Base-by-base conservation (phyloP, 1,284 basidiomycete species). In the Leccinum solheimii region DNA sequence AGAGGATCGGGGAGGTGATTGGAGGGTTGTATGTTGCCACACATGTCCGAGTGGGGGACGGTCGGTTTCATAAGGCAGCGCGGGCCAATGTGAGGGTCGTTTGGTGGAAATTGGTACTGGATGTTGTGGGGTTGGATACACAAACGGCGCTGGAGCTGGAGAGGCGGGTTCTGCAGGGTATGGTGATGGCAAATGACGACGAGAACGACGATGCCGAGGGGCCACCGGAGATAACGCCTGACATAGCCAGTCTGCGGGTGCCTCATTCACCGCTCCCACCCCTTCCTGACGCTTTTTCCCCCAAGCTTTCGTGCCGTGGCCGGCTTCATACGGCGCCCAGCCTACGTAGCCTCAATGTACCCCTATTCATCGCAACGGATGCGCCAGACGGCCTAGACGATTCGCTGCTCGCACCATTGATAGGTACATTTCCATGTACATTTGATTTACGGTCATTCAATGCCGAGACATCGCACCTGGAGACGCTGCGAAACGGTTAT, bases 301-400 rank as follows among this genome's bases (percentile, higher is more conserved):
- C 65, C 2, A 72, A 69, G 40, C 64, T 49, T 10, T 21, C 62
- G 0, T 86, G 85, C 62, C 76, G 70, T 8, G 65, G 67, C 6
- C 64, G 53, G 49, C 70, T 71, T 36, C 76, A 86, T 67, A 69
- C 66, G 0, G 63, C 65, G 1, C 64, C 68, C 3, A 63, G 67
- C 3, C 77, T 85, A 26, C 62, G 67, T 16, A 68, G 69, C 4
- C 79, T 91, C 57, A 90, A 89, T 64, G 77, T 76, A 11, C 88
- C 88, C 0, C 69, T 93, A 23, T 93, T 84, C 74, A 79, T 93
- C 61, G 85, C 91, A 4, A 92, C 90, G 2, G 90, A 92, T 69
- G 79, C 83, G 10, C 67, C 74, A 14, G 76, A 80, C 49, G 83
- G 86, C 1, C 68, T 70, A 2, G 64, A 69, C 0, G 77, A 88